phyloP scores from a whole-genome alignment of 768 basidiomycete genomes.

The Hygrophorus russula region DNA sequence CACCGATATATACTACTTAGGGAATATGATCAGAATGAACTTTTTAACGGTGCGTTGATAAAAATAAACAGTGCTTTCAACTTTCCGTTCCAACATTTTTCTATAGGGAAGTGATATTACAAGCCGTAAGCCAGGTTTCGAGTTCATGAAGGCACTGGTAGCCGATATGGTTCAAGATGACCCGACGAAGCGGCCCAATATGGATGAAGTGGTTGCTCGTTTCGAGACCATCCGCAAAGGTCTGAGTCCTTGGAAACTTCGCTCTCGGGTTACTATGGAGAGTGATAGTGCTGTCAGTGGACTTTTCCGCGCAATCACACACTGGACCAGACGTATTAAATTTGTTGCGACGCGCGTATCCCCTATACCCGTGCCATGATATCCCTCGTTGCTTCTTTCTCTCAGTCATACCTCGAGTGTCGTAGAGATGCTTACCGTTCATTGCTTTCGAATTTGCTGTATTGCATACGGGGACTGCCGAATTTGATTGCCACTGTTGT shows the following conservation, averaged over 20 bases:
- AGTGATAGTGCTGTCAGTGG: neutral
- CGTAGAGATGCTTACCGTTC: too few species aligned
- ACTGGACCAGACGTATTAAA: slow-evolving; percentile 3
- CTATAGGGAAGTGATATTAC: neutral
- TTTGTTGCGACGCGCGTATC: slow-evolving; percentile 3
- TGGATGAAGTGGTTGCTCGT: slow-evolving; percentile 22
- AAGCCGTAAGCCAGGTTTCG: slow-evolving; percentile 13
- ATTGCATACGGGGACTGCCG: too few species aligned
- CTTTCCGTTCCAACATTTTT: neutral
- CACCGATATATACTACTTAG: slow-evolving; percentile 32
- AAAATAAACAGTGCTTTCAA: neutral
- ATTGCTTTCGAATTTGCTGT: too few species aligned
- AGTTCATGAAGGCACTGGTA: slow-evolving; percentile 19
- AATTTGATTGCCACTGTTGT: too few species aligned
- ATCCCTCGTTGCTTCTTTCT: too few species aligned
- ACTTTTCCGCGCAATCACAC: slow-evolving; percentile 1
- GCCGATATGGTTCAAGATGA: slow-evolving; percentile 24
- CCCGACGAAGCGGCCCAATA: slow-evolving; percentile 22
- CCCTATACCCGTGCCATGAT: slow-evolving; percentile 3
- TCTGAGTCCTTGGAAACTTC: slow-evolving; percentile 20
- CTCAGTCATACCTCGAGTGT: too few species aligned
- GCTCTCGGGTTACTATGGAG: slow-evolving; percentile 12
- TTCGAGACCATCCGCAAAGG: slow-evolving; percentile 17
- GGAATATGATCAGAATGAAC: slow-evolving; percentile 22
- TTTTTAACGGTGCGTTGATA: slow-evolving; percentile 20